Evolutionary conservation across 495 filamentous ascomycete species (phyloP).

Genomic region (Podospora australis): DNA sequence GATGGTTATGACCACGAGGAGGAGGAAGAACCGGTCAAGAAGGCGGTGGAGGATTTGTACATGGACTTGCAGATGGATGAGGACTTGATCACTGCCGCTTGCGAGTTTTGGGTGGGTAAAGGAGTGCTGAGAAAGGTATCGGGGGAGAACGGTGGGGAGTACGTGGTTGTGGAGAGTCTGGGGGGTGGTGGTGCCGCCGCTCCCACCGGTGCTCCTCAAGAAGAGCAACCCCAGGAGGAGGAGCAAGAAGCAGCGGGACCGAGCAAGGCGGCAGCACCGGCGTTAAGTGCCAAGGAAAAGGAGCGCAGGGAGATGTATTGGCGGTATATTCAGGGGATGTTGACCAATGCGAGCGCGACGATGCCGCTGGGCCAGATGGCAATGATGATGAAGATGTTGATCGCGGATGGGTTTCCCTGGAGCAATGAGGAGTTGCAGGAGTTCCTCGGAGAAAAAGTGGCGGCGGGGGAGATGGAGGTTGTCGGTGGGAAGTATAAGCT

Average conservation of each 20-base stretch:
- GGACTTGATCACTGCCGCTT: conserved; percentile 64
- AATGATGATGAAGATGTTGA: conserved; percentile 89
- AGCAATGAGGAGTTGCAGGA: conserved; percentile 65
- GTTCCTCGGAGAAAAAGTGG: conserved; percentile 70
- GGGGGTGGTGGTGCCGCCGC: conserved; percentile 19
- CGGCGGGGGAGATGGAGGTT: conserved; percentile 63
- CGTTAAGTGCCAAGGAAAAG: conserved; percentile 42
- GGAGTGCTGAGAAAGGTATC: conserved; percentile 62
- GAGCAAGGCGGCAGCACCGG: conserved; percentile 29
- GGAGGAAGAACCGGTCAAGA: conserved; percentile 32
- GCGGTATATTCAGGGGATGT: conserved; percentile 88
- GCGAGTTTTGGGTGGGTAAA: conserved; percentile 80
- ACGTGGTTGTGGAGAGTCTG: conserved; percentile 38
- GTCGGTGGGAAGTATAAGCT: conserved; percentile 67
- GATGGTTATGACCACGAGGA: conserved; percentile 9
- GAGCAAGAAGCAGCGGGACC: background rate
- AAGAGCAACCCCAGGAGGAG: background rate
- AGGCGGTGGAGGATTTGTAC: conserved; percentile 57
- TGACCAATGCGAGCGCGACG: conserved; percentile 73
- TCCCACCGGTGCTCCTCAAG: conserved; percentile 24
- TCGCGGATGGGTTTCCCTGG: conserved; percentile 81
- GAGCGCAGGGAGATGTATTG: conserved; percentile 81
- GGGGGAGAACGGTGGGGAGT: conserved; percentile 20
- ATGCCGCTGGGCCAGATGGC: conserved; percentile 76
- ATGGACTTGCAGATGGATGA: conserved; percentile 67